phyloP scores from a whole-genome alignment of 768 basidiomycete genomes.

The Trametes punicea region DNA sequence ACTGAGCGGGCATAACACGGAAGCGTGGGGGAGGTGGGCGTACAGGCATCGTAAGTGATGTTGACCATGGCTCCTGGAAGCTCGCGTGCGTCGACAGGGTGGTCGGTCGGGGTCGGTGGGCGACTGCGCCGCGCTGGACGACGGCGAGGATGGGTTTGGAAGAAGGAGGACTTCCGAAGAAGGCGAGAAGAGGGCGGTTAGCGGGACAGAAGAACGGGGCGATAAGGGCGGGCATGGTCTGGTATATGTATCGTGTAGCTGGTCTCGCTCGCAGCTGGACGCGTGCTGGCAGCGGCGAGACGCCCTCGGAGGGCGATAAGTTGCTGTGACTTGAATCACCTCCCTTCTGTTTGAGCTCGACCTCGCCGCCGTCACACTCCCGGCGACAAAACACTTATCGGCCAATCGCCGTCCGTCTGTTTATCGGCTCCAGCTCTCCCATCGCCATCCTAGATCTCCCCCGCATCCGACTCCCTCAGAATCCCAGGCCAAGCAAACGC shows the following conservation, averaged over 20 bases:
- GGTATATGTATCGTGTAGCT: neutral
- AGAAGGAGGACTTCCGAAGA: slow-evolving; percentile 7
- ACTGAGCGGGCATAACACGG: neutral
- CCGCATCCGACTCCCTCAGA: slow-evolving; percentile 1
- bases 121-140: neutral
- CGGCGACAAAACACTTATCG: slow-evolving; percentile 9
- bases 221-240: neutral
- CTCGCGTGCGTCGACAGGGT: neutral
- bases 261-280: neutral
- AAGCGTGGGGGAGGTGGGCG: slow-evolving; percentile 13
- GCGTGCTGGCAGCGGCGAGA: neutral
- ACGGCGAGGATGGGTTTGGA: slow-evolving; percentile 1
- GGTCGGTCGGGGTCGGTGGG: neutral
- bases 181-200: slow-evolving; percentile 10
- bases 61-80: slow-evolving; percentile 37
- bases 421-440: slow-evolving; percentile 7
- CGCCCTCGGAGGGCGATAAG: neutral
- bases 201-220: neutral
- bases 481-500: slow-evolving; percentile 2
- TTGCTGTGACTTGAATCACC: neutral
- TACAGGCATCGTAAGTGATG: slow-evolving; percentile 41
- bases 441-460: neutral
- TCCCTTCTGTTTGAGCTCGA: neutral
- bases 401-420: slow-evolving; percentile 10
- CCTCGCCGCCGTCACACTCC: neutral